Evolutionary conservation across 768 basidiomycete species (phyloP).

Genomic region (Kwoniella mangroviensis): DNA sequence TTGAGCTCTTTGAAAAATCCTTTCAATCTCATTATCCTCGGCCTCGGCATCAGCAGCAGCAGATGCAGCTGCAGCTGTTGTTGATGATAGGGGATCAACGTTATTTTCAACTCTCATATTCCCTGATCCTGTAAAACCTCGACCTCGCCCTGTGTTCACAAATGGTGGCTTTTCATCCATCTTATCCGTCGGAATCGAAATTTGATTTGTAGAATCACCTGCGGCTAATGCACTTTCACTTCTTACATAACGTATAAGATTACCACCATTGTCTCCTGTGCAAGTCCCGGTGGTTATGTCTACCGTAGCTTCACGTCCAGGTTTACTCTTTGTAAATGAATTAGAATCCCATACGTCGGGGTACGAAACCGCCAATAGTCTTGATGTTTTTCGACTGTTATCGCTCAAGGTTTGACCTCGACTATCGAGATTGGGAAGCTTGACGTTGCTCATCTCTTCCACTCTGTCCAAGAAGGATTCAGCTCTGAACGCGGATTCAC

Average conservation of each 20-base stretch:
- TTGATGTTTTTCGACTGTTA: no score
- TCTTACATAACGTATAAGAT: not conserved
- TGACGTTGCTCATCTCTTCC: no score
- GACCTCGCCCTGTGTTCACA: not conserved
- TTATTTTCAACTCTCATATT: not conserved
- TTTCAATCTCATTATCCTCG: slow-evolving; percentile 6
- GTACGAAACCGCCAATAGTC: no score
- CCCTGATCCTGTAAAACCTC: not conserved
- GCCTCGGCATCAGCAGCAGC: not conserved
- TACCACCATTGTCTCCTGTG: not conserved
- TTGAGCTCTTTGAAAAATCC: slow-evolving; percentile 8
- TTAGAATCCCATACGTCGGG: no score
- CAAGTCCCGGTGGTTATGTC: not conserved
- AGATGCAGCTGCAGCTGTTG: no score
- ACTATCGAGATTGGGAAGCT: no score
- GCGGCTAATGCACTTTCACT: not conserved
- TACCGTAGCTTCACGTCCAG: no score
- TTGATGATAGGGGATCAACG: not conserved
- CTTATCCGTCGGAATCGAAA: not conserved
- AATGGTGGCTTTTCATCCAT: not conserved
- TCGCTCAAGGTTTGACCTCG: no score
- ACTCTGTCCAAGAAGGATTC: no score
- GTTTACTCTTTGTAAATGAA: no score
- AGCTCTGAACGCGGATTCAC: no score
- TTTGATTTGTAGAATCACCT: no score